Base-by-base conservation (phyloP, 306 rosid genomes). In the Castanospermum australe region DNA sequence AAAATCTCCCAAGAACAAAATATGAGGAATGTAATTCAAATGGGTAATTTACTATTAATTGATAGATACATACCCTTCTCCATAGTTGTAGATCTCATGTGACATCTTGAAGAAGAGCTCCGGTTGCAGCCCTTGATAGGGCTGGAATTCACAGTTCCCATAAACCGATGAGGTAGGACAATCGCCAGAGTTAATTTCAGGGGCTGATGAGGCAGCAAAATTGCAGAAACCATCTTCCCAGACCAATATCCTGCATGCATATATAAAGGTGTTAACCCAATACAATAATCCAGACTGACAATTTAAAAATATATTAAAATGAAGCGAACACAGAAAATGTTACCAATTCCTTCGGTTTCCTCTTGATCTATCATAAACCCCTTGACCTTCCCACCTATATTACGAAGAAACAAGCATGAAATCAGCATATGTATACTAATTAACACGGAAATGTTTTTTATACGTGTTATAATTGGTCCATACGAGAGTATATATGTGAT, bases 141-240 rank as follows among this genome's bases (percentile, higher is more conserved):
- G 91, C 52, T 88, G 97, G 72, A 91, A 84, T 20, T 92, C 94
- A 84, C 88, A 86, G 88, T 89, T 87, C 15, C 92, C 88, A 24
- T 89, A 86, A 56, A 87, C 86, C 1, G 95, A 84, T 12, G 97
- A 75, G 12, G 83, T 75, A 32, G 93, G 84, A 77, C 90, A 86
- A 69, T 88, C 93, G 0, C 87, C 88, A 62, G 89, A 73, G 78
- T 86, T 89, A 8, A 90, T 85, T 85, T 89, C 97, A 56, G 90
- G 88, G 12, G 95, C 81, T 24, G 96, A 76, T 7, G 98, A 90
- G 0, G 96, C 96, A 11, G 87, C 89, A 73, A 96, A 96, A 77
- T 96, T 96, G 90, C 99, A 96, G 90, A 93, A 96, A 22, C 99
- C 99, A 85, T 96, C 99, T 89, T 96, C 99, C 99, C 99, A 96